These are phyloP conservation scores for Pulveroboletus sp. DNA, from an alignment of 768 basidiomycete genomes.

Conservation along the genomic window DNA sequence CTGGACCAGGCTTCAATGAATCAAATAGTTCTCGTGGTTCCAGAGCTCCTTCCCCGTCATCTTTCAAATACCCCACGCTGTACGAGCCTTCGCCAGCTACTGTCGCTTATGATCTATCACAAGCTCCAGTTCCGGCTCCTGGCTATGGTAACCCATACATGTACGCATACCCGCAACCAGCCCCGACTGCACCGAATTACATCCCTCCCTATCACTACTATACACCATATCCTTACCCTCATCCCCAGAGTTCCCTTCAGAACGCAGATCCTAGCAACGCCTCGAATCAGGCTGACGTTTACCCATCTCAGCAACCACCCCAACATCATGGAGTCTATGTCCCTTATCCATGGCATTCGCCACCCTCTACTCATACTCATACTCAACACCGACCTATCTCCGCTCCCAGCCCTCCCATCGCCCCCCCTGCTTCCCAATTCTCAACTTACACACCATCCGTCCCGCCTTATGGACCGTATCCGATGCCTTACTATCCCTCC, in stretches of 20 bases:
- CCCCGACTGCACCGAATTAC: constrained; percentile 36
- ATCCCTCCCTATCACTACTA: constrained; percentile 39
- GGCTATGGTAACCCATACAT: constrained; percentile 32
- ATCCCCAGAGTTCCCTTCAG: constrained; percentile 39
- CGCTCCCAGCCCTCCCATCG: constrained; percentile 27
- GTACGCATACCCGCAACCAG: constrained; percentile 41
- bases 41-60: constrained; percentile 64
- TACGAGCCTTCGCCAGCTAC: constrained; percentile 52
- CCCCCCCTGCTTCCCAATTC: constrained; percentile 31
- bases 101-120: constrained; percentile 29
- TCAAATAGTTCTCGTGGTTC: constrained; percentile 66
- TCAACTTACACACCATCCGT: constrained; percentile 29
- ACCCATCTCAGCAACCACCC: constrained; percentile 29
- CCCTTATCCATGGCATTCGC: constrained; percentile 33
- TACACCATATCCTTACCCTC: constrained; percentile 48
- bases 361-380: constrained; percentile 34
- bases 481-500: constrained; percentile 31
- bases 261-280: constrained; percentile 33
- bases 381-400: constrained; percentile 37
- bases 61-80: constrained; percentile 68
- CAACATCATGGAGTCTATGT: constrained; percentile 30
- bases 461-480: constrained; percentile 34
- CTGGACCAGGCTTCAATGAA: constrained; percentile 46
- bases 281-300: constrained; percentile 29
- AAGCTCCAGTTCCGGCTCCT: constrained; percentile 26